These are phyloP conservation scores for Agrocybe pediades DNA, from an alignment of 768 basidiomycete genomes.

Conservation along the genomic window DNA sequence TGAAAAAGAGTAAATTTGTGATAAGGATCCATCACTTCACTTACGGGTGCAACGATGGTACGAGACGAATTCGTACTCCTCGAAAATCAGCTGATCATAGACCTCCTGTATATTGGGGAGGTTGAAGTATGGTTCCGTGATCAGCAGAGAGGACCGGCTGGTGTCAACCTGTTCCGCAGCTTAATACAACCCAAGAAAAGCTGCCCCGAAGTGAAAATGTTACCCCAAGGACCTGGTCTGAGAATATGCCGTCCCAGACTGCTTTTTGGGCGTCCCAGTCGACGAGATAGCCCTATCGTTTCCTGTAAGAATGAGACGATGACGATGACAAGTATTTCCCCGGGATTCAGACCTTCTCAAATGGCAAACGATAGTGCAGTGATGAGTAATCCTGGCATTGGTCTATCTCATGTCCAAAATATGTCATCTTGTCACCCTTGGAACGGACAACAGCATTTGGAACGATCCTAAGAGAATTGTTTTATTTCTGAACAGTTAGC, in stretches of 20 bases:
- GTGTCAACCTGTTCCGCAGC: slow-evolving; percentile 63
- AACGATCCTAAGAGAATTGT: slow-evolving; percentile 50
- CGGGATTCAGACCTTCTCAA: slow-evolving; percentile 70
- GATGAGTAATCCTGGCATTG: slow-evolving; percentile 79
- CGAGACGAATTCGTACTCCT: slow-evolving; percentile 91
- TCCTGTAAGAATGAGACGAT: slow-evolving; percentile 9
- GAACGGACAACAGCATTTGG: slow-evolving; percentile 85
- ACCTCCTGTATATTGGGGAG: slow-evolving; percentile 88
- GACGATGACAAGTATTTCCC: slow-evolving; percentile 9
- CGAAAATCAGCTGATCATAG: slow-evolving; percentile 95
- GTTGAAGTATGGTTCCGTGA: slow-evolving; percentile 96
- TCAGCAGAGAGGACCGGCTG: slow-evolving; percentile 68
- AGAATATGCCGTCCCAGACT: slow-evolving; percentile 91
- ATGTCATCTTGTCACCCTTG: slow-evolving; percentile 79
- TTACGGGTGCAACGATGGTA: slow-evolving; percentile 82
- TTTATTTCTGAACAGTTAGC: slow-evolving; percentile 11
- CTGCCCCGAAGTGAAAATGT: slow-evolving; percentile 18
- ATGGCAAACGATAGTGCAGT: slow-evolving; percentile 80
- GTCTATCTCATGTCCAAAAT: slow-evolving; percentile 84
- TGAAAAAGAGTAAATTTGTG: slow-evolving; percentile 8
- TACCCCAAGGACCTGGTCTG: slow-evolving; percentile 68
- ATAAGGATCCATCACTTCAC: too few relatives aligned
- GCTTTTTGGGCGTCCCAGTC: slow-evolving; percentile 97
- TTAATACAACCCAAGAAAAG: slow-evolving; percentile 2
- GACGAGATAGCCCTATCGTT: slow-evolving; percentile 79